These are phyloP conservation scores for Schwanniomyces yamadae DNA, from an alignment of 805 yeast species.

Conservation along the genomic window DNA sequence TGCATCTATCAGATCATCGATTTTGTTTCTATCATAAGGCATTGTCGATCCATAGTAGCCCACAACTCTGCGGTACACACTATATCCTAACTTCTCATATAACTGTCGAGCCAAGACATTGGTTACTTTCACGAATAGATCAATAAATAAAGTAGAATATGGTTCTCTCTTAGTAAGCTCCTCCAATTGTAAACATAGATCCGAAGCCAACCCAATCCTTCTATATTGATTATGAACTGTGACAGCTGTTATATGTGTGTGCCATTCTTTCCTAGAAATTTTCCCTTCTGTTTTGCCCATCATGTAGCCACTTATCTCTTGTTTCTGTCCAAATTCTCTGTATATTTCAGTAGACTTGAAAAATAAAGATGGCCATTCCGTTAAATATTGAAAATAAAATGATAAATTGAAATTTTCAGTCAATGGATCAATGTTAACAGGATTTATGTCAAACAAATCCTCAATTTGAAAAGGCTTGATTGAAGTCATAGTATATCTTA, in stretches of 20 bases:
- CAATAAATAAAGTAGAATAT: constrained; percentile 79
- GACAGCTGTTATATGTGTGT: constrained; percentile 94
- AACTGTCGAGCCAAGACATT: constrained; percentile 75
- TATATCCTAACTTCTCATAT: constrained; percentile 84
- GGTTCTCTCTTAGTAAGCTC: constrained; percentile 69
- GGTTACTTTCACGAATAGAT: constrained; percentile 86
- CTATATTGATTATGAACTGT: constrained; percentile 83
- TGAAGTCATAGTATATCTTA: constrained; percentile 66
- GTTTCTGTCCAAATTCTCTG: constrained; percentile 11
- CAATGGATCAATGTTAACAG: constrained; percentile 80
- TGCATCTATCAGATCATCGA: constrained; percentile 76
- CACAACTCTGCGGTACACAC: constrained; percentile 80
- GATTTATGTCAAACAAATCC: constrained; percentile 70
- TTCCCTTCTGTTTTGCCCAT: constrained; percentile 95
- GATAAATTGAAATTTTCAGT: constrained; percentile 88
- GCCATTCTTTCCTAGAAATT: constrained; percentile 73
- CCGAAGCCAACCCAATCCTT: constrained; percentile 81
- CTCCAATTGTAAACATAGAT: constrained; percentile 71
- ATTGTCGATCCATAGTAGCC: constrained; percentile 73
- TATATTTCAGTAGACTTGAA: constrained; percentile 63
- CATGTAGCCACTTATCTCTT: constrained; percentile 67
- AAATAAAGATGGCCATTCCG: constrained; percentile 85
- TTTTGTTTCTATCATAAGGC: constrained; percentile 46
- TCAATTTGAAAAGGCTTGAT: constrained; percentile 84
- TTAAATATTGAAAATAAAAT: constrained; percentile 80